phyloP scores from a whole-genome alignment of 306 rosid species.

The Gynostemma pentaphyllum region DNA sequence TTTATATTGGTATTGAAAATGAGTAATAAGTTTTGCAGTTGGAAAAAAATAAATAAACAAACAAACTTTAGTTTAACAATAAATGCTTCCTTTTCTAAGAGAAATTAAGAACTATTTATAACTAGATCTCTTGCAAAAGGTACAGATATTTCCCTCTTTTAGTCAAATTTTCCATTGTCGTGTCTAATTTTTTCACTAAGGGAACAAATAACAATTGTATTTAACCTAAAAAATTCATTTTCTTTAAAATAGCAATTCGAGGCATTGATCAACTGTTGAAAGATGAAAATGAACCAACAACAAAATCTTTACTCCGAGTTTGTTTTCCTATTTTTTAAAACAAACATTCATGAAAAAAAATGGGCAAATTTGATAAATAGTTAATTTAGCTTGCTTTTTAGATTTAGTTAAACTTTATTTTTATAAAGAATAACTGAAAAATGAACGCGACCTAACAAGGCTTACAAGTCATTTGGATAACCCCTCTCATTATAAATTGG shows the following conservation, averaged over 20 bases:
- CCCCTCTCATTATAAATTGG: neutral
- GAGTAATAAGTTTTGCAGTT: neutral
- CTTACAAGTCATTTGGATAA: no score
- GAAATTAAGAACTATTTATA: neutral
- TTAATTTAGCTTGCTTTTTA: neutral
- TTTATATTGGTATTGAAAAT: neutral
- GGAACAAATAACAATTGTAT: constrained; percentile 4
- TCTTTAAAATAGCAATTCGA: neutral
- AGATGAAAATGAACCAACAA: constrained; percentile 1
- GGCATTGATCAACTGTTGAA: neutral
- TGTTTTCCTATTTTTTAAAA: neutral
- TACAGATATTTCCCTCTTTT: neutral
- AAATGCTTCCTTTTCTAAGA: neutral
- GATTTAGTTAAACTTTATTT: neutral
- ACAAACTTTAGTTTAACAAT: neutral
- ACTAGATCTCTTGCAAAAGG: neutral
- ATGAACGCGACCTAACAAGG: no score
- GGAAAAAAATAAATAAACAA: neutral
- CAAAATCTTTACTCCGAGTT: neutral
- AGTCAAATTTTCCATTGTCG: neutral
- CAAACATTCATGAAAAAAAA: neutral
- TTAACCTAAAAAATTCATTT: neutral
- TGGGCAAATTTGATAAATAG: neutral
- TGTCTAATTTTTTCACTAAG: neutral
- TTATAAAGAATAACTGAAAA: no score